Evolutionary conservation across 257 asterid species (phyloP), one percentile per base, ranked within the genome.

Genomic region (Phtheirospermum japonicum): DNA sequence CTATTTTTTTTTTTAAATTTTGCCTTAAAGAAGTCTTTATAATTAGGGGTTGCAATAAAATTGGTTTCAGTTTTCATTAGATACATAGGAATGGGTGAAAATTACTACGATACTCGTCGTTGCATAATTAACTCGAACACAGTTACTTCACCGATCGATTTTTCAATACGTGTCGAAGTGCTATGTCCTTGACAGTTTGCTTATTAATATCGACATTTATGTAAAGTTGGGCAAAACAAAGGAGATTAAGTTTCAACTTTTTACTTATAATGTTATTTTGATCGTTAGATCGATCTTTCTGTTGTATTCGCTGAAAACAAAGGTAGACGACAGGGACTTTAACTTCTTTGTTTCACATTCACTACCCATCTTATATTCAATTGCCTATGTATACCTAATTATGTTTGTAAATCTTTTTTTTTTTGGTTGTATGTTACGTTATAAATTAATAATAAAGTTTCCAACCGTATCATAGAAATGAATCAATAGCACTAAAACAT

Each of bases 151-250:
- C 17, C 7, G 57, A 18, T 31, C 50, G 32, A 43, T 42, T 43
- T 30, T 28, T 4, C 31, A 30, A 17, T 30, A 4, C n/a, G 4
- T 9, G 64, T 57, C 9, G 16, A 56, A 56, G 51, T 66, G 50
- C 42, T 7, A 30, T 11, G 55, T 43, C 30, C 18, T 49, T 68
- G 61, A 51, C 66, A 59, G 23, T 11, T 37, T 51, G 39, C 26
- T 37, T 51, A 36, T 37, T 18, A 17, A 53, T 68, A 48, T 57
- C 57, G 52, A 43, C 40, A 39, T 61, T 37, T 51, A 37, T 53
- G 13, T 39, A 20, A 20, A 48, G 3, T 10, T 58, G 63, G n/a
- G 57, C 32, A 13, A 50, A 50, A 7, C n/a, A 0, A 18, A 20
- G 1, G 50, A 11, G 31, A 37, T 20, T 19, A 3, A 12, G 14